Evolutionary conservation across 2,329 filamentous ascomycete species (phyloP).

Genomic region (Trichoderma simmonsii): DNA sequence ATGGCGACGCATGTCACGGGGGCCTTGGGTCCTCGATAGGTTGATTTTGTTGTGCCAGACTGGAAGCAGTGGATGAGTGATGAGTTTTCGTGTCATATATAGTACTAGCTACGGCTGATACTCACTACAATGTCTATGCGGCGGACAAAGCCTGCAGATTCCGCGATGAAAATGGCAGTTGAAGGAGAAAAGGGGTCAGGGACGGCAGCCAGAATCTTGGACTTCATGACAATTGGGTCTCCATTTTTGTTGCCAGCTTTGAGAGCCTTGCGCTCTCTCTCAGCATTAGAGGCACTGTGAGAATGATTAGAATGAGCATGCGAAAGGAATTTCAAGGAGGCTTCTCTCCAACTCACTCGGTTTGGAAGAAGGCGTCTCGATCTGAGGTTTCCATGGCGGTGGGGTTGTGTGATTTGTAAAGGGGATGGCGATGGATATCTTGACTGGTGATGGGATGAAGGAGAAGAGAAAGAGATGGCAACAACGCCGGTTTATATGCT

Average conservation of each 20-base stretch:
- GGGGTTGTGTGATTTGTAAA: background rate
- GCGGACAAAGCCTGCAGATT: constrained; percentile 79
- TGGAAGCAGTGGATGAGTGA: constrained; percentile 19
- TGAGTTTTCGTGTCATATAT: background rate
- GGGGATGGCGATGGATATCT: background rate
- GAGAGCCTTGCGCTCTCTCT: constrained; percentile 55
- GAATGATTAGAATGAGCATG: background rate
- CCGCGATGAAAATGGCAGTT: constrained; percentile 70
- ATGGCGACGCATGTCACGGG: constrained; percentile 77
- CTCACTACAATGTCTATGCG: constrained; percentile 71
- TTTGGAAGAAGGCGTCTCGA: constrained; percentile 86
- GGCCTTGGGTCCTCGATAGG: constrained; percentile 71
- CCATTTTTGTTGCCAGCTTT: constrained; percentile 77
- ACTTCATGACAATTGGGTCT: constrained; percentile 73
- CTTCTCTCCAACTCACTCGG: constrained; percentile 60
- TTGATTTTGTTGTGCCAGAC: constrained; percentile 33
- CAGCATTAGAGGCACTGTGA: constrained; percentile 16
- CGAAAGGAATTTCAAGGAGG: background rate
- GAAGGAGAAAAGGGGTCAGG: constrained; percentile 61
- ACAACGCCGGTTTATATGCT: background rate
- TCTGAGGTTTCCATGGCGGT: constrained; percentile 67
- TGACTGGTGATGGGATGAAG: background rate
- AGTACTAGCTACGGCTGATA: background rate
- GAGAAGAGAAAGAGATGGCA: background rate
- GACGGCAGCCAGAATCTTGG: constrained; percentile 77